These are phyloP conservation scores for Fomes fomentarius DNA, from an alignment of 1,284 basidiomycete species.

Conservation along the genomic window DNA sequence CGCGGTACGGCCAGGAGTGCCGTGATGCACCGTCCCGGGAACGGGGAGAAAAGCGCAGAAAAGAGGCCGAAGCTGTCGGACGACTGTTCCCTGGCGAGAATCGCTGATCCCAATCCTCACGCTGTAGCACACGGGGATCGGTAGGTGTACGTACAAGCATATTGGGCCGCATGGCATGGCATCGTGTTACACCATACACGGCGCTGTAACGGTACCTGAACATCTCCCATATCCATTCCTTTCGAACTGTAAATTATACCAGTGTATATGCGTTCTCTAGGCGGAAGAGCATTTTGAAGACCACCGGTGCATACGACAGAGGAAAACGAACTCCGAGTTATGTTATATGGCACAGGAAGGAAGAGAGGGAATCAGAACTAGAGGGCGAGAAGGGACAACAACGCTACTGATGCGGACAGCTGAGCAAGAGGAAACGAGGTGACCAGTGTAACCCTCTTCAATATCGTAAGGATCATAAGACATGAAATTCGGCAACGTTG, in stretches of 20 bases:
- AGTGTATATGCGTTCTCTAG: conserved; percentile 28
- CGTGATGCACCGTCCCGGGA: conserved; percentile 62
- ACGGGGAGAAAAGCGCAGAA: conserved; percentile 70
- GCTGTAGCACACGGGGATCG: not conserved
- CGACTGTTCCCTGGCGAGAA: conserved; percentile 69
- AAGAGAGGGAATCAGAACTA: conserved; percentile 18
- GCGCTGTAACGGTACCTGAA: too few species aligned
- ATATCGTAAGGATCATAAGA: conserved; percentile 41
- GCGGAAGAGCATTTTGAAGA: conserved; percentile 28
- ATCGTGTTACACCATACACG: not conserved
- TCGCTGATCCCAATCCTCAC: conserved; percentile 32
- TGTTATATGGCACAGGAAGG: conserved; percentile 29
- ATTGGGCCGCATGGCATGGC: not conserved
- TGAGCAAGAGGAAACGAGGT: conserved; percentile 28
- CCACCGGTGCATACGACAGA: conserved; percentile 26
- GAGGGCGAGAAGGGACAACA: conserved; percentile 21
- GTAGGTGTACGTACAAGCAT: not conserved
- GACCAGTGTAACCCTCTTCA: conserved; percentile 31
- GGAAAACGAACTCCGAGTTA: conserved; percentile 27
- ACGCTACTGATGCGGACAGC: conserved; percentile 25
- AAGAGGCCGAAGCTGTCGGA: conserved; percentile 80
- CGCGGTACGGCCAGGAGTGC: conserved; percentile 64
- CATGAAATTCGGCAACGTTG: conserved; percentile 44
- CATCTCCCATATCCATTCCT: not conserved
- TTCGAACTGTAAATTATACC: conserved; percentile 23